Conservation (phyloP, 2,329 filamentous ascomycete genomes). For the Penicillium sp. region DNA sequence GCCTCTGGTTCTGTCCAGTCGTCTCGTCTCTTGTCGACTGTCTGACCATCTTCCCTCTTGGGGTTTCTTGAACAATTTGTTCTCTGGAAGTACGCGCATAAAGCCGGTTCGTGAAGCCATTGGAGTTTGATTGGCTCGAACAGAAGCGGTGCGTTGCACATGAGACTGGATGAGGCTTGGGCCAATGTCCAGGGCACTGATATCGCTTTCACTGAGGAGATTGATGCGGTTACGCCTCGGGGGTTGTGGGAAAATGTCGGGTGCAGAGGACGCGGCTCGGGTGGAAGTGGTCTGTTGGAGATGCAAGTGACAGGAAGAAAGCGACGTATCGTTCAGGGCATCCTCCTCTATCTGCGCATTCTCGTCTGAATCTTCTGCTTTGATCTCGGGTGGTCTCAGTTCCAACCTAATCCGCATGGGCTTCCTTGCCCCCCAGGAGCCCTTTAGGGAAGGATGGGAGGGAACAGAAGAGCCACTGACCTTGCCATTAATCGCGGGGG, state of each 20-base stretch:
- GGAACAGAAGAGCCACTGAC: not conserved
- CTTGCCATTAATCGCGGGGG: not conserved
- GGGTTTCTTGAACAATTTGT: not conserved
- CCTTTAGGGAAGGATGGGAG: not conserved
- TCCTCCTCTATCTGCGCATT: not conserved
- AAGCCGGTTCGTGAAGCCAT: not conserved
- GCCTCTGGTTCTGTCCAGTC: not conserved
- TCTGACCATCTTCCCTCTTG: not conserved
- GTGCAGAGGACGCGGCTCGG: not conserved
- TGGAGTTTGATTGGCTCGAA: not conserved
- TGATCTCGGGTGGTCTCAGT: not conserved
- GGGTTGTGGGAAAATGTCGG: no score
- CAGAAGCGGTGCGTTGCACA: not conserved
- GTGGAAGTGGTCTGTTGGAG: not conserved
- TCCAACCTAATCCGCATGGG: not conserved
- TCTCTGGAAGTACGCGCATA: not conserved
- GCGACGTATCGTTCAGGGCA: not conserved
- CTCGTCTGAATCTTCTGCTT: not conserved
- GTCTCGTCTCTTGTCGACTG: not conserved
- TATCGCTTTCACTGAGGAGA: conserved; percentile 22
- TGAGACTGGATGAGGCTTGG: conserved; percentile 8
- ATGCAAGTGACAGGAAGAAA: not conserved
- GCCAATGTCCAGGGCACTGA: conserved; percentile 26
- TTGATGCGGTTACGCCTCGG: not conserved
- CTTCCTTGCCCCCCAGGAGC: not conserved